Evolutionary conservation across 805 yeast genomes (phyloP), one percentile per base, ranked within the genome.

Genomic region (Yarrowia sp.): DNA sequence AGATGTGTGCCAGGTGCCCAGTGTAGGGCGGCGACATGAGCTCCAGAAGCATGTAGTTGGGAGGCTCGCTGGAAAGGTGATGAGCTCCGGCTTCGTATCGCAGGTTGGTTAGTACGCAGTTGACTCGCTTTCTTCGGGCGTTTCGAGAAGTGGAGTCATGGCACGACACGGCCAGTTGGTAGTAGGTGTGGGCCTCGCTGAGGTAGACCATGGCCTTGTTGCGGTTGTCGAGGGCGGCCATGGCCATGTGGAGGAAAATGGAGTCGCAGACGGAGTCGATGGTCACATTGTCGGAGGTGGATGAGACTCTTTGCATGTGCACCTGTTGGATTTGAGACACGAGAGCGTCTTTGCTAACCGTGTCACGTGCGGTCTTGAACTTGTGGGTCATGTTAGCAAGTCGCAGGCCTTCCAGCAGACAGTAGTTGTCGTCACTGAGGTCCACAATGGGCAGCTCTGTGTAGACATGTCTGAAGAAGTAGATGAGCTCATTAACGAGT

Each of bases 171-270:
- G 28, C 43, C 15, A 51, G 33, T 18, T 51, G 43, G 33, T 36
- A 51, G 43, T 51, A 51, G 33, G 58, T 38, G 33, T 51, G 58
- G 33, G 58, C 58, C 43, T 51, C 58, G 43, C 58, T 51, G 43
- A 51, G 58, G n/a, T 51, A 51, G 33, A 51, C 58, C 58, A 51
- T 51, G 43, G 58, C 58, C 58, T 51, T 51, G 58, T 51, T 51
- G 43, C 58, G 33, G 58, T 51, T 51, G 18, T 36, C 43, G 58
- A 51, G 58, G 35, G 58, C 58, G 3, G 35, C 58, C 58, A 51
- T 51, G 33, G 58, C 58, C 58, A 51, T 51, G 58, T 51, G 58
- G 5, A 51, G 35, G 6, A 51, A 51, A 43, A 51, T 51, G 18
- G 58, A 51, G 43, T 51, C 58, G 15, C 58, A 51, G 18, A 51